Evolutionary conservation across 2,329 filamentous ascomycete genomes (phyloP).

Genomic region (Hypomyces rosellus): DNA sequence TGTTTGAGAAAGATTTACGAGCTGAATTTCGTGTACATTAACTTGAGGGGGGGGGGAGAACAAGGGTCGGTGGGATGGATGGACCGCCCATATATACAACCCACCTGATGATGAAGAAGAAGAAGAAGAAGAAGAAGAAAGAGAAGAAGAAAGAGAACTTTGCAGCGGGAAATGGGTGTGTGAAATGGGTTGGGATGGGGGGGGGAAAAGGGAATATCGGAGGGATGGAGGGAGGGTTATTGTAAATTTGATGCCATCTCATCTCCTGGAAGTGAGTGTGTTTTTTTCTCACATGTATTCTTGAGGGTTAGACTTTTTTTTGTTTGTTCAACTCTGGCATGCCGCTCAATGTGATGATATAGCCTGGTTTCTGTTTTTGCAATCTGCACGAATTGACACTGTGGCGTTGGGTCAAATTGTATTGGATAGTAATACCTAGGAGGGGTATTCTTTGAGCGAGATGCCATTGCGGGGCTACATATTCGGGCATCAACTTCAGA

Average conservation of each 20-base stretch:
- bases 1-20: conserved; percentile 12
- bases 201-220: background rate
- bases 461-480: no score
- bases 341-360: background rate
- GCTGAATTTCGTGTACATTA: conserved; percentile 8
- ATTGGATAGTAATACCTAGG: no score
- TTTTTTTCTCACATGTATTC: conserved; percentile 1
- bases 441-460: no score
- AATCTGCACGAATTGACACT: no score
- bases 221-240: background rate
- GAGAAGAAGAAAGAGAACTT: no score
- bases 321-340: background rate
- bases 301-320: conserved; percentile 3
- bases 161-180: background rate
- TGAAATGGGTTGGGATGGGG: no score
- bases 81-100: background rate
- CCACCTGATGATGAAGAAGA: background rate
- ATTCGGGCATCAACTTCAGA: background rate
- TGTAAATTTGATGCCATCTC: conserved; percentile 11
- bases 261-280: conserved; percentile 15
- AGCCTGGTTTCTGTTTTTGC: background rate
- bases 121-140: background rate
- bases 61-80: background rate
- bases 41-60: background rate
- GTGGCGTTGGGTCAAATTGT: no score